These are phyloP conservation scores for Penicillium janthinellum DNA, from an alignment of 2,329 filamentous ascomycete species.

Conservation along the genomic window DNA sequence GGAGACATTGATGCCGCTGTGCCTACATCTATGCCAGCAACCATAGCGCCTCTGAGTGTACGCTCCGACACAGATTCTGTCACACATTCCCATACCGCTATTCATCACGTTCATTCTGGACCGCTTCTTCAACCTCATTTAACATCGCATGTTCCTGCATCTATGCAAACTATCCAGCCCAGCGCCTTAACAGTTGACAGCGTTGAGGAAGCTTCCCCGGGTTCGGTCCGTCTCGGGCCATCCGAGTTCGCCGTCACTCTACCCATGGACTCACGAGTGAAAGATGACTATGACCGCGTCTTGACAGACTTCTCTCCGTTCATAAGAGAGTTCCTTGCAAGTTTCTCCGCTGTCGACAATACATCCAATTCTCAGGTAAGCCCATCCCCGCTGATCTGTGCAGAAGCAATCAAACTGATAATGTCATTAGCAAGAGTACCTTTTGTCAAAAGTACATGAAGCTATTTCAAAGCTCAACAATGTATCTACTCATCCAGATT, in stretches of 20 bases:
- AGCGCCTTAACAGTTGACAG: conserved; percentile 37
- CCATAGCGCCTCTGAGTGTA: conserved; percentile 38
- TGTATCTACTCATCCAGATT: conserved; percentile 47
- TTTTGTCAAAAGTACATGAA: conserved; percentile 36
- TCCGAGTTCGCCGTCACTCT: conserved; percentile 46
- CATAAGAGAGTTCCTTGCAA: conserved; percentile 35
- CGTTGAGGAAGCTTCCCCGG: conserved; percentile 30
- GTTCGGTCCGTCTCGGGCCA: conserved; percentile 40
- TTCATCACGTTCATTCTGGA: conserved; percentile 27
- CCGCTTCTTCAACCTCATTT: conserved; percentile 32
- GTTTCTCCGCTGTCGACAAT: conserved; percentile 17
- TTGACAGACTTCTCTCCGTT: conserved; percentile 31
- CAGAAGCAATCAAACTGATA: conserved; percentile 16
- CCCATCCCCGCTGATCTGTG: conserved; percentile 6
- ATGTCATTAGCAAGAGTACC: conserved; percentile 23
- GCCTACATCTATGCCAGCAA: conserved; percentile 32
- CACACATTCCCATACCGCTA: conserved; percentile 25
- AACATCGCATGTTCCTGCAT: conserved; percentile 23
- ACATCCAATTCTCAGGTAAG: conserved; percentile 31
- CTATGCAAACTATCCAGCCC: conserved; percentile 41
- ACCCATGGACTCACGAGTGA: conserved; percentile 48
- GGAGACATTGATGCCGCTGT: conserved; percentile 43
- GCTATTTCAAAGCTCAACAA: conserved; percentile 44
- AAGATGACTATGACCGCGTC: conserved; percentile 45
- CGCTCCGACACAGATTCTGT: conserved; percentile 35